These are phyloP conservation scores for Claviceps sorghi DNA, from an alignment of 2,329 filamentous ascomycete genomes.

Conservation along the genomic window DNA sequence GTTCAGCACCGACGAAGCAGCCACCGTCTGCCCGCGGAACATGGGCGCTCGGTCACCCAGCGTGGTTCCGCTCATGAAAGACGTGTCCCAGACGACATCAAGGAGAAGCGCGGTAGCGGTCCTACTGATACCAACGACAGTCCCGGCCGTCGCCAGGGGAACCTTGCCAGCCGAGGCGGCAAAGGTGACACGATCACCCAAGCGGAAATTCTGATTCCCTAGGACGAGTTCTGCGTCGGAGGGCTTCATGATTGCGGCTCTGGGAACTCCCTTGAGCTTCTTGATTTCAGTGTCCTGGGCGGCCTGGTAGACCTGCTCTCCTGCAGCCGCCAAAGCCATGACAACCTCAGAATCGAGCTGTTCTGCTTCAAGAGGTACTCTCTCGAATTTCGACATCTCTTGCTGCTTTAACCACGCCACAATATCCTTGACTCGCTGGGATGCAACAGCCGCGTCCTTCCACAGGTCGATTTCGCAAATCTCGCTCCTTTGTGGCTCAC, in stretches of 20 bases:
- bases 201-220: constrained; percentile 63
- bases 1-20: constrained; percentile 78
- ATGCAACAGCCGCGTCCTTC: constrained; percentile 53
- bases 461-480: constrained; percentile 80
- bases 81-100: constrained; percentile 83
- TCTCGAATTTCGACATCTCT: constrained; percentile 83
- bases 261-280: constrained; percentile 67
- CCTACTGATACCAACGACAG: constrained; percentile 85
- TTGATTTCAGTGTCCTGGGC: constrained; percentile 43
- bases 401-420: constrained; percentile 83
- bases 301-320: constrained; percentile 45
- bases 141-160: constrained; percentile 80
- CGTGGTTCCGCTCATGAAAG: constrained; percentile 95
- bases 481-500: constrained; percentile 72
- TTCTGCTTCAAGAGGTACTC: constrained; percentile 89
- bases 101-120: constrained; percentile 70
- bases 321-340: constrained; percentile 60
- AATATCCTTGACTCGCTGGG: constrained; percentile 80
- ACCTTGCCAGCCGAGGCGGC: constrained; percentile 88
- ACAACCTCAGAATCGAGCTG: constrained; percentile 90
- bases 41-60: constrained; percentile 79
- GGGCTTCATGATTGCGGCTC: constrained; percentile 82
- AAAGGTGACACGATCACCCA: constrained; percentile 89
- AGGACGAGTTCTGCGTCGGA: constrained; percentile 88
- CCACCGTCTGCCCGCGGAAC: constrained; percentile 88